Base-by-base conservation (phyloP, 257 asterid genomes). In the Thymus mandschuricus region DNA sequence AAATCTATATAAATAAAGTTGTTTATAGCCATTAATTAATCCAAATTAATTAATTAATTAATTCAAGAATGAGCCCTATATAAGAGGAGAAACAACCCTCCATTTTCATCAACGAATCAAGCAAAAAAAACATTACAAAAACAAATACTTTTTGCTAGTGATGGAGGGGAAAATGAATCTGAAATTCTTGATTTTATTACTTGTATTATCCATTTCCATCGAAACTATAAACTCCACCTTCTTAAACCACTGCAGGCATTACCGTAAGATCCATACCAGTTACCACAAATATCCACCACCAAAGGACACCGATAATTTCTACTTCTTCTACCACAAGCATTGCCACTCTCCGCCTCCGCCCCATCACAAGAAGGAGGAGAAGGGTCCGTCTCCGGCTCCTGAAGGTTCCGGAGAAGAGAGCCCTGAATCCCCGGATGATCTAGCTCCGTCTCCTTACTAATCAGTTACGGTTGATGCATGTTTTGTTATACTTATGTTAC, bases 81-180 rank as follows among this genome's bases (percentile, higher is more conserved):
- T 69, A 69, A 69, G 31, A 41, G 34, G 34, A 43, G 29, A 29
- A 69, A 43, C 34, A 57, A 21, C 1, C 58, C 13, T 13, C 74
- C 27, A 44, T 15, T 64, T 64, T 21, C 21, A 21, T 21, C 21
- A 21, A 21, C 21, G 21, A 21, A 8, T 52, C 4, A 10, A 66
- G 30, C 15, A 29, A 15, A 48, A 30, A 66, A 27, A 13, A 49
- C 8, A 29, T 27, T 10, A 7, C 0, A 52, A 27, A 52, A 15
- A 35, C 3, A 35, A 35, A 35, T 3, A 1, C 9, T 15, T 9
- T 51, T 21, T 50, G 10, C 12, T 35, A 35, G 48, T n/a, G 11
- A 40, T 38, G 51, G 40, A 43, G 52, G 43, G 35, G 34, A 69
- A 69, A 69, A 41, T 57, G n/a, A 51, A 52, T 57, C 43, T 69